Percentiles rank a stretch among this genome's conserved stretches.
Conservation (phyloP, 169 alveolate genomes). For the Cystoisospora suis region DNA sequence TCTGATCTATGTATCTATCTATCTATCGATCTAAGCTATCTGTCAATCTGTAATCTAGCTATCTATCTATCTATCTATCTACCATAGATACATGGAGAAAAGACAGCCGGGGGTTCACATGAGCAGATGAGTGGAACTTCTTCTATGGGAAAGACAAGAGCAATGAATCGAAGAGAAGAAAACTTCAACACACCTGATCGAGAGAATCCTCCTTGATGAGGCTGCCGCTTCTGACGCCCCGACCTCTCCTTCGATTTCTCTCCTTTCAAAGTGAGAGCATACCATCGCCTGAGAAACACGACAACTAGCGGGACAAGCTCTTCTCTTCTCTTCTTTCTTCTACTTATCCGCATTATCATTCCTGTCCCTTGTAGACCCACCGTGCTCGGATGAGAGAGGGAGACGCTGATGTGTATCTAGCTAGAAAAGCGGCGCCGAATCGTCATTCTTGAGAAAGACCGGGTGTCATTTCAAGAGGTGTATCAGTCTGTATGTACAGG, state of each 20-base stretch:
- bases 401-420: not conserved
- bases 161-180: not conserved
- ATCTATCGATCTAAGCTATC: not conserved
- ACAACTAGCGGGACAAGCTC: not conserved
- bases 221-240: constrained; percentile 19
- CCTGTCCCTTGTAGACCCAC: too few relatives aligned
- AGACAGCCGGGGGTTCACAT: not conserved
- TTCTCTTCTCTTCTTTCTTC: too few relatives aligned
- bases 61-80: not conserved
- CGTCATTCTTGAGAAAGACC: too few relatives aligned
- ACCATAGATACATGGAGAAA: not conserved
- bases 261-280: constrained; percentile 38
- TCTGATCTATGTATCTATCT: too few relatives aligned
- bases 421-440: not conserved
- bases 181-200: not conserved
- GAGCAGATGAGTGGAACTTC: not conserved
- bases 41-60: not conserved
- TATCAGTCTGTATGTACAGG: too few relatives aligned
- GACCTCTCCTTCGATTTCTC: constrained; percentile 47
- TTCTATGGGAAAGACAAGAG: not conserved
- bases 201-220: not conserved
- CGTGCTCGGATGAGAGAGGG: too few relatives aligned
- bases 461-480: too few relatives aligned
- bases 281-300: constrained; percentile 51
- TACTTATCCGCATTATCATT: too few relatives aligned